Conservation (phyloP, 2,329 filamentous ascomycete species). For the Pyricularia sp. region DNA sequence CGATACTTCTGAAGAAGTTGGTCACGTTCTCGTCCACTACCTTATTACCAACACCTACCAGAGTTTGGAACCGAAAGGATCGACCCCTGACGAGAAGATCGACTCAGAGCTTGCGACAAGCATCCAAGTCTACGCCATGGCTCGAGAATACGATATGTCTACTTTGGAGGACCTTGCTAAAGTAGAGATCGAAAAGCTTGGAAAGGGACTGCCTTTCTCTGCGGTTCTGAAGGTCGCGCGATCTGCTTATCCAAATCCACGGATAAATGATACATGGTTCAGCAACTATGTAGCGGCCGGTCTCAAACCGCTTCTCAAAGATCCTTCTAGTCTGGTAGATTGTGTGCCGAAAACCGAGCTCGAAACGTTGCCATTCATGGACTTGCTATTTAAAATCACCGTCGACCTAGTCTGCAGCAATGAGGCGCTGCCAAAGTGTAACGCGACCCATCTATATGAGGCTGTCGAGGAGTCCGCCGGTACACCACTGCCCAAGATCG, state of each 20-base stretch:
- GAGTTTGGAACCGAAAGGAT: background rate
- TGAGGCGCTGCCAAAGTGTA: background rate
- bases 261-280: background rate
- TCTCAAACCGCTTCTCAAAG: background rate
- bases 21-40: background rate
- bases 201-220: background rate
- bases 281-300: background rate
- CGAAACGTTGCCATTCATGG: background rate
- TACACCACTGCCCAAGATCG: background rate
- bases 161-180: background rate
- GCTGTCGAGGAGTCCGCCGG: background rate
- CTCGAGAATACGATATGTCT: background rate
- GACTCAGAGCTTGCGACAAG: background rate
- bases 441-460: background rate
- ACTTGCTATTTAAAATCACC: background rate
- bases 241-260: background rate
- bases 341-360: background rate
- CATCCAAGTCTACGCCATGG: background rate
- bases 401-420: background rate
- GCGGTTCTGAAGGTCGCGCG: background rate
- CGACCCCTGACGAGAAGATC: background rate
- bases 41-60: slow-evolving; percentile 1
- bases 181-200: background rate
- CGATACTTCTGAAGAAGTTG: background rate
- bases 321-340: background rate